Evolutionary conservation across 2,329 filamentous ascomycete species (phyloP).

Genomic region (Cryphonectria carpinicola): DNA sequence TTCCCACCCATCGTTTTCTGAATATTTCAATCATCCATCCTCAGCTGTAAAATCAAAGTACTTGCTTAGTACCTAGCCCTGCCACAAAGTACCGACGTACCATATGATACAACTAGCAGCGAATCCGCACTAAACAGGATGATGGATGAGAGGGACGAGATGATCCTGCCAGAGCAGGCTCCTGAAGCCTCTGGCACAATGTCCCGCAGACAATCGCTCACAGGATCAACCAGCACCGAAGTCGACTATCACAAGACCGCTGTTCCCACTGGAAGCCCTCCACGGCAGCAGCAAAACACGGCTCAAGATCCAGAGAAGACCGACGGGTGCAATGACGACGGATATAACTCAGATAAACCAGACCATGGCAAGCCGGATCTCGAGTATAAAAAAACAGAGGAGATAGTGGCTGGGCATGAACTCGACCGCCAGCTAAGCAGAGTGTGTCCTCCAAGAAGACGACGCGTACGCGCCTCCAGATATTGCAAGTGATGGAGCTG

Average conservation of each 20-base stretch:
- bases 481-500: constrained; percentile 7
- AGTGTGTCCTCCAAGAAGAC: constrained; percentile 26
- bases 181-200: neutral
- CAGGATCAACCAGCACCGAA: constrained; percentile 21
- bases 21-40: neutral
- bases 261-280: neutral
- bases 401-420: constrained; percentile 35
- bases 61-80: too few species aligned
- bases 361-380: constrained; percentile 32
- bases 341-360: constrained; percentile 4
- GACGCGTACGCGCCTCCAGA: neutral
- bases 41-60: neutral
- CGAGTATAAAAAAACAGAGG: constrained; percentile 38
- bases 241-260: constrained; percentile 19
- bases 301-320: neutral
- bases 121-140: neutral
- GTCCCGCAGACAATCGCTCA: constrained; percentile 10
- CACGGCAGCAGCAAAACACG: neutral
- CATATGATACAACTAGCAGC: neutral
- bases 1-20: too few species aligned
- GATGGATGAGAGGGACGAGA: constrained; percentile 19
- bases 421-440: constrained; percentile 36
- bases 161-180: neutral
- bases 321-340: constrained; percentile 5
- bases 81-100: neutral